A percentile compares a stretch with the other conserved stretches of the same genome.
Conservation (phyloP, 2,329 filamentous ascomycete genomes). For the Peltaster fructicola region DNA sequence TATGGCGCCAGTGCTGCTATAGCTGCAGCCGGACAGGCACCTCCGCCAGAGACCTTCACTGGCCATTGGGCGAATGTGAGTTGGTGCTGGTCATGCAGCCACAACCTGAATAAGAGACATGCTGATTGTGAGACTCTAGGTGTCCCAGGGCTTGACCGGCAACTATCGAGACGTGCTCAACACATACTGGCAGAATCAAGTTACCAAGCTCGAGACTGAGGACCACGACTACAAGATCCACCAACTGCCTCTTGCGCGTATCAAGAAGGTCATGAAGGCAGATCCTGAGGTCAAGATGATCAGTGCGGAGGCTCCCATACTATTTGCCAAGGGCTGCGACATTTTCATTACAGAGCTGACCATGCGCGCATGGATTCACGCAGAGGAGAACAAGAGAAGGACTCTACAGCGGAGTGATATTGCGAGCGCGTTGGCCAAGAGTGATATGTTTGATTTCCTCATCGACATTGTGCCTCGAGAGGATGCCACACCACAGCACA, state of each 20-base stretch:
- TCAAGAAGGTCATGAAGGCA: conserved; percentile 99
- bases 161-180: conserved; percentile 94
- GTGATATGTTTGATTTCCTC: conserved; percentile 98
- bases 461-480: conserved; percentile 97
- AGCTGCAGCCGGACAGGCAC: conserved; percentile 70
- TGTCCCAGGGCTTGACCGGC: conserved; percentile 85
- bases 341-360: conserved; percentile 93
- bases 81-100: conserved; percentile 8
- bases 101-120: conserved; percentile 1
- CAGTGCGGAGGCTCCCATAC: conserved; percentile 88
- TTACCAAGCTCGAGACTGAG: conserved; percentile 85
- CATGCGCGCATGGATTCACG: conserved; percentile 99
- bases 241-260: conserved; percentile 87
- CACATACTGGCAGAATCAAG: conserved; percentile 98
- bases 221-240: conserved; percentile 98
- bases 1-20: conserved; percentile 45
- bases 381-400: conserved; percentile 93
- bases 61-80: conserved; percentile 88
- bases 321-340: conserved; percentile 96
- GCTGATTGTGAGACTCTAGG: conserved; percentile 34
- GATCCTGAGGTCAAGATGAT: conserved; percentile 99
- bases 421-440: conserved; percentile 85
- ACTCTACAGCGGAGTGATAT: conserved; percentile 94
- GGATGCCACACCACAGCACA: conserved; percentile 72
- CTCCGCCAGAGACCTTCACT: conserved; percentile 78